Base-by-base conservation (phyloP, 306 rosid genomes). In the Inga laurina region DNA sequence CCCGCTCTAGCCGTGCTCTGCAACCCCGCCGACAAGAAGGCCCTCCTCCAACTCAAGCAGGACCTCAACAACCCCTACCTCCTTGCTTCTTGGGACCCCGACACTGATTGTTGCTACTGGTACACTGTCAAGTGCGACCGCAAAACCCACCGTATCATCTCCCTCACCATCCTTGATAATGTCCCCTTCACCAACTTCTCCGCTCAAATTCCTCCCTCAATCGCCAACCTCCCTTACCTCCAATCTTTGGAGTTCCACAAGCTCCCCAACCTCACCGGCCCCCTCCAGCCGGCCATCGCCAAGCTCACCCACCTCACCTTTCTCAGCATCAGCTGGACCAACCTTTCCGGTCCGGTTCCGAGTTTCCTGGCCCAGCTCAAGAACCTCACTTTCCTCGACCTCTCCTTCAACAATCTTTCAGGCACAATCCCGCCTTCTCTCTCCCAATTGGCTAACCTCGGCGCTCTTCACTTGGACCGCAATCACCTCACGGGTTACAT, bases 61-160 rank as follows among this genome's bases (percentile, higher is more conserved):
- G 92, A 91, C 73, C 86, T 95, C 77, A 87, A 91, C 84, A 76
- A 95, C 72, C 97, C 97, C 4, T 91, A 93, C 82, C 24, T 84
- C 7, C 82, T 93, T 7, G 48, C 91, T 82, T 90, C 97, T 0
- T 93, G 95, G 97, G 37, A 91, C 0, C 82, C 97, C 15, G 24
- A 86, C 68, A 74, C 95, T 41, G 98, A 91, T 61, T 91, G 98
- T 69, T 93, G 98, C 32, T 21, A 76, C 1, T 94, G 98, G 98
- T 84, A 91, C 79, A 22, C 78, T 21, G 91, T 94, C 79, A 7
- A 48, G 0, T 94, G 98, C 64, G 86, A 93, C 62, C 35, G 51
- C 51, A 88, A 51, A 19, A 77, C 97, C 34, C 82, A 95, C 88
- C 94, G 98, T 18, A 91, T 94, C 84, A 86, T 62, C 46, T 78